Percentiles rank a stretch among this genome's conserved stretches.
Evolutionary conservation across 768 basidiomycete species (phyloP).

Genomic region (Panaeolus papilionaceus): DNA sequence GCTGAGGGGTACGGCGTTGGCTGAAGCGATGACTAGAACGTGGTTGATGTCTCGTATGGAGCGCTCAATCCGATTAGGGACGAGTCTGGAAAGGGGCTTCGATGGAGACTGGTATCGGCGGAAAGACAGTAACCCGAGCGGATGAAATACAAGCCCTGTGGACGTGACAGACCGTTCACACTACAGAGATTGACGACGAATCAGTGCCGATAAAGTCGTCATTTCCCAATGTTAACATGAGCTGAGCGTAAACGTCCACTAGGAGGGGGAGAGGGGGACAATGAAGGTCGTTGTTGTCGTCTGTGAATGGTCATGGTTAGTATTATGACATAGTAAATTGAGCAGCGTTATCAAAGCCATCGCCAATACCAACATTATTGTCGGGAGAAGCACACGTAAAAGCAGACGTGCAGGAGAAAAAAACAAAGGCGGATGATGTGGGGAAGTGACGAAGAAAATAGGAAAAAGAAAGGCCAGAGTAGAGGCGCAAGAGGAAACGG

Average conservation of each 20-base stretch:
- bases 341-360: too few species aligned
- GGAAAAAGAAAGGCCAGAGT: too few species aligned
- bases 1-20: conserved; percentile 27
- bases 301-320: conserved; percentile 31
- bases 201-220: conserved; percentile 87
- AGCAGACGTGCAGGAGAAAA: too few species aligned
- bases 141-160: too few species aligned
- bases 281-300: conserved; percentile 46
- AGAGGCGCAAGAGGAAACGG: too few species aligned
- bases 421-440: too few species aligned
- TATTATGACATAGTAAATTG: too few species aligned
- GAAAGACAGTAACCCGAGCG: conserved; percentile 29
- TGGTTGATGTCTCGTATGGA: conserved; percentile 15
- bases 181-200: neutral
- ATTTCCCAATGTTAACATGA: conserved; percentile 90
- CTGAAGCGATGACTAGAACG: neutral
- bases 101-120: conserved; percentile 27
- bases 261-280: conserved; percentile 77
- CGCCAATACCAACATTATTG: too few species aligned
- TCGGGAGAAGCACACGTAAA: too few species aligned
- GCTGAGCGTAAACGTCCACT: conserved; percentile 84
- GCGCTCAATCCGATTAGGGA: conserved; percentile 36
- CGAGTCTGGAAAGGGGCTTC: conserved; percentile 28
- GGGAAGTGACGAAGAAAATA: too few species aligned
- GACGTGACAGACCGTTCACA: too few species aligned